Base-by-base conservation (phyloP, 257 asterid genomes). In the Solanum pennellii region DNA sequence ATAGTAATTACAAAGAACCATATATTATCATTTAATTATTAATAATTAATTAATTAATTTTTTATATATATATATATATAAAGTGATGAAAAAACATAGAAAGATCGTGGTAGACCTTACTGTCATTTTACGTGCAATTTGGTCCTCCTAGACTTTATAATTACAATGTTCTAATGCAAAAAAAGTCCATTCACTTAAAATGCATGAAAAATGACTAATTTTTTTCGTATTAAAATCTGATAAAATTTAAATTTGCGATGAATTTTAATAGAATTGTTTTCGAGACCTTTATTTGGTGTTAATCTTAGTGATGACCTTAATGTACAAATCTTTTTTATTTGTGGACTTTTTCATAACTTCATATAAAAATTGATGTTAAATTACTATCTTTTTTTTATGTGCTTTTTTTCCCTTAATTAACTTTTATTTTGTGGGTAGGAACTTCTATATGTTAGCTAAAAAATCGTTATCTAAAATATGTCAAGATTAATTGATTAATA, bases 231-330 rank as follows among this genome's bases (percentile, higher is more conserved):
- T 37, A 37, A 37, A 37, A 0, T 21, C 1, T 21, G 14, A 60
- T 1, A 21, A 60, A 60, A 60, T 60, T 3, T 1, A 11, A 21
- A 60, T 60, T 60, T 27, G 0, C 0, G 15, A 44, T 0, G 0
- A 47, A 47, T 47, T 0, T 1, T 18, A 52, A 52, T 0, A 0
- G 1, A 0, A 1, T 52, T 52, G 20, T 49, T 49, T 52, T 16
- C 0, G 1, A 60, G 13, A 21, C 0, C 3, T 2, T 21, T 60
- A 13, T 0, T 60, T 9, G 68, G 10, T 52, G n/a, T 20, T 59
- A 8, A 20, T 20, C 25, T 59, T 59, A 21, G 13, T 59, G 27
- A 59, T 21, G 68, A 9, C 29, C n/a, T 60, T 23, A 60, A 3
- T 60, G 68, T 21, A 0, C 68, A 60, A 21, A 37, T 49, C 3